phyloP scores from a whole-genome alignment of 768 basidiomycete species.

The Epithele typhae region DNA sequence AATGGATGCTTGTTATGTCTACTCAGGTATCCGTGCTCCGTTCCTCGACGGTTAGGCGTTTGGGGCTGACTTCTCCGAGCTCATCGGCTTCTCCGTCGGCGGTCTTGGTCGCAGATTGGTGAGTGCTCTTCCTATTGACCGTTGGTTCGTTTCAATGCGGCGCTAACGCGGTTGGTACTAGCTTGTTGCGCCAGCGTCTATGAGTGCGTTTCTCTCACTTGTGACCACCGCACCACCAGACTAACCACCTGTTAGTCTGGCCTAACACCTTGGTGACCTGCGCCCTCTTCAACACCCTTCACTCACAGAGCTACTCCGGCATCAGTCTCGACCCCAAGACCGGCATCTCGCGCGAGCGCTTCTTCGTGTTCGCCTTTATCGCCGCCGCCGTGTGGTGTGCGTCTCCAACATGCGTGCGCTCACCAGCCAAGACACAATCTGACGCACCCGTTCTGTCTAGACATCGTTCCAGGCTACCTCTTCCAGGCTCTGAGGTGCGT shows the following conservation, averaged over 20 bases:
- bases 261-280: conserved; percentile 67
- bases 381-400: conserved; percentile 39
- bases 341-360: conserved; percentile 54
- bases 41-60: not conserved
- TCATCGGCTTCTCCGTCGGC: conserved; percentile 29
- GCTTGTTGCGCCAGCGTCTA: conserved; percentile 23
- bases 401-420: conserved; percentile 13
- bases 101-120: conserved; percentile 32
- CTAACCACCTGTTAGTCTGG: conserved; percentile 46
- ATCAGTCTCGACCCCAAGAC: conserved; percentile 43
- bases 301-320: conserved; percentile 54
- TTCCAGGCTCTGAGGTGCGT: conserved; percentile 49
- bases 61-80: conserved; percentile 5
- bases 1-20: conserved; percentile 28
- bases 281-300: conserved; percentile 71
- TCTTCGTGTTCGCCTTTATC: conserved; percentile 52
- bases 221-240: too few species aligned
- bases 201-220: conserved; percentile 18
- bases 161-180: conserved; percentile 3
- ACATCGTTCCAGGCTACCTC: conserved; percentile 58
- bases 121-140: conserved; percentile 6
- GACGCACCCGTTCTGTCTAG: too few species aligned
- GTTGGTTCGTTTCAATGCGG: conserved; percentile 14
- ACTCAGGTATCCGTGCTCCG: conserved; percentile 18
- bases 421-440: not conserved